A percentile compares a stretch with the other conserved stretches of the same genome.
phyloP scores from a whole-genome alignment of 2,329 filamentous ascomycete genomes.

The Neopestalotiopsis clavispora region DNA sequence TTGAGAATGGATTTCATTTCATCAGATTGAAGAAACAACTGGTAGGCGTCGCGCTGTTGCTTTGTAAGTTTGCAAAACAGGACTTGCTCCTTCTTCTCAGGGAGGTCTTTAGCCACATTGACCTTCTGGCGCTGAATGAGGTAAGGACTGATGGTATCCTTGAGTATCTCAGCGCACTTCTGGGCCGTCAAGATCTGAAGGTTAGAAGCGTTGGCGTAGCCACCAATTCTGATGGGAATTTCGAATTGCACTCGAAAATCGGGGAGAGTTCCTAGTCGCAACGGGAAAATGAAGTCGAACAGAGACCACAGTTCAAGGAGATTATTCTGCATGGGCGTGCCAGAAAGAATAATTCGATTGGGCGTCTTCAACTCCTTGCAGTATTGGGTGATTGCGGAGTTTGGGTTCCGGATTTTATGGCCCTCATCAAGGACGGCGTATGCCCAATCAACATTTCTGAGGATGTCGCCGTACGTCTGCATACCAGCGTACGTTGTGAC shows the following conservation, averaged over 20 bases:
- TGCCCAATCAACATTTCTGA: constrained; percentile 86
- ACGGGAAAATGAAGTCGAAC: constrained; percentile 97
- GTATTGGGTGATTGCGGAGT: constrained; percentile 90
- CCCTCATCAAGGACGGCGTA: constrained; percentile 96
- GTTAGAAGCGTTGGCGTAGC: constrained; percentile 94
- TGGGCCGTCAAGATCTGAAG: constrained; percentile 93
- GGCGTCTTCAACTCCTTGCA: constrained; percentile 92
- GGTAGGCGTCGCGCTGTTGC: constrained; percentile 79
- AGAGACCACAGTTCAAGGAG: constrained; percentile 93
- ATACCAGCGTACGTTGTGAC: constrained; percentile 96
- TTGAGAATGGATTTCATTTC: constrained; percentile 85
- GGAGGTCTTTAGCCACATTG: constrained; percentile 91
- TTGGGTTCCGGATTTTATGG: constrained; percentile 97
- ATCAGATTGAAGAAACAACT: constrained; percentile 78
- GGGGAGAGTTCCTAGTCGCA: constrained; percentile 90
- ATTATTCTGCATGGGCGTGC: constrained; percentile 98
- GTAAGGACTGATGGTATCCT: constrained; percentile 92
- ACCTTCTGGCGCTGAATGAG: constrained; percentile 90
- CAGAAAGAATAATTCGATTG: constrained; percentile 91
- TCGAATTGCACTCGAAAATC: constrained; percentile 93
- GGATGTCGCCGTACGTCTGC: constrained; percentile 85
- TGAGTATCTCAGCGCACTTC: constrained; percentile 91
- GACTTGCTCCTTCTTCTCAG: constrained; percentile 95
- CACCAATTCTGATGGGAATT: constrained; percentile 89
- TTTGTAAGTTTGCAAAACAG: constrained; percentile 92